phyloP scores from a whole-genome alignment of 768 basidiomycete species.

The Trametes cinnabarina region DNA sequence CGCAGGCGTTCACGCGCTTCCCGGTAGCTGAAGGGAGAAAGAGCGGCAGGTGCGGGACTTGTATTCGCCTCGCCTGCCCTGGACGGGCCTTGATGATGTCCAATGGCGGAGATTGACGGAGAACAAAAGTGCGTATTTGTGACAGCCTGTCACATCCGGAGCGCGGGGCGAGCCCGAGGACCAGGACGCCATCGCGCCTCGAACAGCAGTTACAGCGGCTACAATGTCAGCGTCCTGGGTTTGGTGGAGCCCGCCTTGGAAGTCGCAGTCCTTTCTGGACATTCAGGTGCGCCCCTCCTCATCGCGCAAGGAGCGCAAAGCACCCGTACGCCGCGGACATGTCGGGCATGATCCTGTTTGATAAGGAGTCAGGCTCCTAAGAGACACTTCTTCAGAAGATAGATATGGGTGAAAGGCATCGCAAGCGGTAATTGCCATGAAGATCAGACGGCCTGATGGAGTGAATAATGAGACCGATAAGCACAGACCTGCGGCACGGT shows the following conservation, averaged over 20 bases:
- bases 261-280: background rate
- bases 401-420: background rate
- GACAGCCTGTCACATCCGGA: constrained; percentile 6
- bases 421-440: background rate
- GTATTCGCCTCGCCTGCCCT: constrained; percentile 8
- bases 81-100: constrained; percentile 1
- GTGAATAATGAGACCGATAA: background rate
- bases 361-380: background rate
- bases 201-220: background rate
- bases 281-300: background rate
- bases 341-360: background rate
- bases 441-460: background rate
- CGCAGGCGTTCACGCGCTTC: background rate
- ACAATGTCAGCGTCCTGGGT: background rate
- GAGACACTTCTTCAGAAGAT: background rate
- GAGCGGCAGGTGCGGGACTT: constrained; percentile 6
- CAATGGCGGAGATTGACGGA: constrained; percentile 15
- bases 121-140: background rate
- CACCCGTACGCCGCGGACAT: background rate
- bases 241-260: background rate
- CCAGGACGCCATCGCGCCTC: background rate
- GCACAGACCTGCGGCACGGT: background rate
- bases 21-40: constrained; percentile 2
- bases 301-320: background rate
- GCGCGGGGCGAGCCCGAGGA: background rate